Conservation (phyloP, 306 rosid species). For the Delonix regia region DNA sequence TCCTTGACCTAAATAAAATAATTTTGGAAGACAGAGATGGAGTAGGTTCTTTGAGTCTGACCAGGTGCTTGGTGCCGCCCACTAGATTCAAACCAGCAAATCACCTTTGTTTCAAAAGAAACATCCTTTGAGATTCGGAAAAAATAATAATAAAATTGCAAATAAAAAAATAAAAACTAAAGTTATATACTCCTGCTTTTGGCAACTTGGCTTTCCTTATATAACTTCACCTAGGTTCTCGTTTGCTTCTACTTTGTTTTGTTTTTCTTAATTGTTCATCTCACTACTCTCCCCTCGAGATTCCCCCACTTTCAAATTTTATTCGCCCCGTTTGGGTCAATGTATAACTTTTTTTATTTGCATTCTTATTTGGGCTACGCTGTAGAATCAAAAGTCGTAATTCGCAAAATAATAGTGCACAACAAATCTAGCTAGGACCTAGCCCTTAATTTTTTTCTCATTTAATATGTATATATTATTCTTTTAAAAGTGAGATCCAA, state of each 20-base stretch:
- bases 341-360: too few species aligned
- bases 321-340: background rate
- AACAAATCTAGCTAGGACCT: too few species aligned
- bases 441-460: too few species aligned
- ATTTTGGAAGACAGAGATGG: background rate
- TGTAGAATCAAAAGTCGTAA: too few species aligned
- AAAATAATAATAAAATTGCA: too few species aligned
- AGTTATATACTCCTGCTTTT: background rate
- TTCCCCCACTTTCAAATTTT: background rate
- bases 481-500: too few species aligned
- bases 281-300: background rate
- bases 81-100: conserved; percentile 19
- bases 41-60: background rate
- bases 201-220: background rate
- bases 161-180: background rate
- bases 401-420: too few species aligned
- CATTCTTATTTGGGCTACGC: too few species aligned
- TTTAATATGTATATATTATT: too few species aligned
- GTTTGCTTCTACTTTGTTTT: background rate
- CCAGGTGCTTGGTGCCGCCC: conserved; percentile 31
- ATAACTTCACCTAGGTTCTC: background rate
- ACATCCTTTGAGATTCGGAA: conserved; percentile 17
- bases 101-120: conserved; percentile 25
- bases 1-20: conserved; percentile 14
- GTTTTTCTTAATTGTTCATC: background rate